These are phyloP conservation scores for Toxoplasma gondii DNA, from an alignment of 169 alveolate genomes.

Conservation along the genomic window DNA sequence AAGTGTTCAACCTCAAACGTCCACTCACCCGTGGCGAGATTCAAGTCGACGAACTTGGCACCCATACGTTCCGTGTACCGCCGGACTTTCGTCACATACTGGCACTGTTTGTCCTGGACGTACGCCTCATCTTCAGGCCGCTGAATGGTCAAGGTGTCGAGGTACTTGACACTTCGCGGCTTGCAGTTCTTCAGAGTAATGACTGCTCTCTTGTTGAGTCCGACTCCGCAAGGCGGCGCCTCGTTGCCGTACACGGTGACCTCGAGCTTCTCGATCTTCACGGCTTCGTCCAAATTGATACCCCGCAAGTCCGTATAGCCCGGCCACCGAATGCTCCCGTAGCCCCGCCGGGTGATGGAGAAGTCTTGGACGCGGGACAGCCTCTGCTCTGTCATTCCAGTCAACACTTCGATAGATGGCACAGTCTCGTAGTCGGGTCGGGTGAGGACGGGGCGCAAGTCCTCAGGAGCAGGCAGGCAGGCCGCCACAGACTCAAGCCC, in stretches of 20 bases:
- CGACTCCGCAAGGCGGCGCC: constrained; percentile 49
- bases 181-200: constrained; percentile 54
- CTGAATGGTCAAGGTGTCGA: background rate
- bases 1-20: constrained; percentile 57
- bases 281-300: constrained; percentile 80
- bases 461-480: constrained; percentile 29
- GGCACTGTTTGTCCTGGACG: constrained; percentile 13
- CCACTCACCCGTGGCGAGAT: constrained; percentile 44
- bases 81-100: constrained; percentile 34
- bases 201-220: constrained; percentile 50
- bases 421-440: constrained; percentile 75
- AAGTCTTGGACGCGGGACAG: constrained; percentile 79
- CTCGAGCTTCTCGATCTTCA: constrained; percentile 67
- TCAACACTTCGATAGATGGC: constrained; percentile 79
- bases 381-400: constrained; percentile 80
- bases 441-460: constrained; percentile 76
- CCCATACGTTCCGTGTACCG: constrained; percentile 58
- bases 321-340: constrained; percentile 84
- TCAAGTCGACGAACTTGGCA: constrained; percentile 31
- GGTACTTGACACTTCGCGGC: constrained; percentile 28
- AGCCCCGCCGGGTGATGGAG: constrained; percentile 75
- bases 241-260: constrained; percentile 55
- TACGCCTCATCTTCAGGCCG: constrained; percentile 13
- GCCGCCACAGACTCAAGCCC: background rate
- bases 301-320: constrained; percentile 83